phyloP scores from a whole-genome alignment of 1,284 basidiomycete genomes.

The Inonotus obliquus region DNA sequence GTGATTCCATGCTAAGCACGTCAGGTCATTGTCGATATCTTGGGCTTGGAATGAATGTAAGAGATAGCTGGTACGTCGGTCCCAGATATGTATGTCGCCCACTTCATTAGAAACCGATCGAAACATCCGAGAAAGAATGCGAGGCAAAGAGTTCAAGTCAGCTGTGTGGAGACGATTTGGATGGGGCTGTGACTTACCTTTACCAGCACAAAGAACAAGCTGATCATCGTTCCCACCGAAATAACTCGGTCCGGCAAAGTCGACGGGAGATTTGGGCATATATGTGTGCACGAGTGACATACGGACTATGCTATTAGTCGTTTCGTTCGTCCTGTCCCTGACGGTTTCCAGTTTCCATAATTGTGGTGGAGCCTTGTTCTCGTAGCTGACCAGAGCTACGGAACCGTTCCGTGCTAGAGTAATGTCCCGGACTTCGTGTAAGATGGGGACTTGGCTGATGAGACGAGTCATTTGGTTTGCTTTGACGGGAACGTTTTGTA shows the following conservation, averaged over 20 bases:
- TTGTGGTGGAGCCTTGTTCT: constrained; percentile 75
- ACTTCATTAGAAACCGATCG: constrained; percentile 33
- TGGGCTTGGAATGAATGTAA: constrained; percentile 62
- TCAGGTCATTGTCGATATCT: constrained; percentile 57
- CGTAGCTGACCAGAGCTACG: constrained; percentile 66
- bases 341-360: constrained; percentile 71
- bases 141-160: not conserved
- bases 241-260: constrained; percentile 75
- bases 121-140: constrained; percentile 10
- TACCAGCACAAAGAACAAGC: constrained; percentile 69
- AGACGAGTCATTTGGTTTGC: not conserved
- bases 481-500: not conserved
- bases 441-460: constrained; percentile 66
- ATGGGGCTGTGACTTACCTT: constrained; percentile 40
- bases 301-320: constrained; percentile 35
- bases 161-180: not conserved
- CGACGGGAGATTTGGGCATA: constrained; percentile 60
- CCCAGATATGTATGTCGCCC: constrained; percentile 82
- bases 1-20: constrained; percentile 74
- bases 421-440: constrained; percentile 74
- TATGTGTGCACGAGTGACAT: constrained; percentile 63
- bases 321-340: constrained; percentile 41
- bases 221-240: constrained; percentile 76
- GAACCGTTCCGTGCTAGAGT: constrained; percentile 57
- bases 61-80: constrained; percentile 64